phyloP scores from a whole-genome alignment of 805 yeast genomes.

The Pichia sporocuriosa region DNA sequence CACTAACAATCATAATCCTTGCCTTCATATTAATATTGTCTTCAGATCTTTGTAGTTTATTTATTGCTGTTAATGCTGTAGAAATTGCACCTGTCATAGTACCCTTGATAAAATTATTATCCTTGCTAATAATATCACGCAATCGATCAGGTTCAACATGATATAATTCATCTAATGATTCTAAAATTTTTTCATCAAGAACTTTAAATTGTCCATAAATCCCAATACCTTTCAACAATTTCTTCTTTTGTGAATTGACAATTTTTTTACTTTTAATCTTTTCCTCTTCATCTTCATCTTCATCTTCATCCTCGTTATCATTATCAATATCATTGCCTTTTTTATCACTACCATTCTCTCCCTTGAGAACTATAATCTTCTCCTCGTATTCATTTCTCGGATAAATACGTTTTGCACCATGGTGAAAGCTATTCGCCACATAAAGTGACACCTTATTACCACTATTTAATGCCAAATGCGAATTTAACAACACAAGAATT shows the following conservation, averaged over 20 bases:
- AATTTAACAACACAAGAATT: slow-evolving; percentile 70
- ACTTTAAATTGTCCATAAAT: slow-evolving; percentile 83
- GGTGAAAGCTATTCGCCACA: slow-evolving; percentile 53
- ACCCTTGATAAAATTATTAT: slow-evolving; percentile 35
- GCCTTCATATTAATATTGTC: slow-evolving; percentile 48
- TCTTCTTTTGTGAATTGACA: slow-evolving; percentile 5
- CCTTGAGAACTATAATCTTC: neutral
- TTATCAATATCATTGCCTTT: neutral
- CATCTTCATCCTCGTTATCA: neutral
- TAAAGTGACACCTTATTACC: slow-evolving; percentile 79
- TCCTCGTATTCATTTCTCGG: slow-evolving; percentile 35
- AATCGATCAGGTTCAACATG: slow-evolving; percentile 25
- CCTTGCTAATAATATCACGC: slow-evolving; percentile 17
- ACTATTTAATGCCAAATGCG: slow-evolving; percentile 79
- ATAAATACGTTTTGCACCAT: slow-evolving; percentile 62
- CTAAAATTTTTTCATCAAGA: slow-evolving; percentile 68
- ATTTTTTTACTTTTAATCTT: slow-evolving; percentile 5
- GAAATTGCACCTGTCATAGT: slow-evolving; percentile 74
- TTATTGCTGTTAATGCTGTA: slow-evolving; percentile 72
- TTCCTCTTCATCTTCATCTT: slow-evolving; percentile 2
- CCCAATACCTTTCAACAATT: slow-evolving; percentile 39
- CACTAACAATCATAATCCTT: slow-evolving; percentile 53
- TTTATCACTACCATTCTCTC: slow-evolving; percentile 4
- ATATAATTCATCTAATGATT: slow-evolving; percentile 46
- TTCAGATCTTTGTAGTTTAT: slow-evolving; percentile 51